phyloP scores from a whole-genome alignment of 257 asterid species.

The Lantana camara region DNA sequence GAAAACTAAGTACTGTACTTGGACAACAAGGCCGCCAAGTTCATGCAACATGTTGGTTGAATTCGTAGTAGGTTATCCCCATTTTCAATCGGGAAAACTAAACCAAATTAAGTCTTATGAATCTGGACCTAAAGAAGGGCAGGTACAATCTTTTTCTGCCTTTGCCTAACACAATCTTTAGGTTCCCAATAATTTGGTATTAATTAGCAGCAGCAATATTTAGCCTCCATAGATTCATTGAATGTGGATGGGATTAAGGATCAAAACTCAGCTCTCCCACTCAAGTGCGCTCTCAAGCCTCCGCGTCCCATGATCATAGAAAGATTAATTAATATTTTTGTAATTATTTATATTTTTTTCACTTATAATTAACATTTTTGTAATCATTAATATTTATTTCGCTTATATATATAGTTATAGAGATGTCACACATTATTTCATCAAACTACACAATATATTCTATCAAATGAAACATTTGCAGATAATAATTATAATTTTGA shows the following conservation, averaged over 20 bases:
- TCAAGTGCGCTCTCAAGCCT: constrained; percentile 9
- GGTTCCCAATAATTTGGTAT: too few relatives aligned
- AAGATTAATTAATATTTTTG: neutral
- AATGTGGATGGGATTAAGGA: constrained; percentile 16
- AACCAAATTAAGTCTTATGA: neutral
- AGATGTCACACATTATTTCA: too few relatives aligned
- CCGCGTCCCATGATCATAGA: constrained; percentile 13
- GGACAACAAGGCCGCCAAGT: neutral
- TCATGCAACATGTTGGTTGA: neutral
- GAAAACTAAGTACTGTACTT: neutral
- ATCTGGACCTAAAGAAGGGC: constrained; percentile 1
- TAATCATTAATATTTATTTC: too few relatives aligned
- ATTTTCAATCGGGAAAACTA: neutral
- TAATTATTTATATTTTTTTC: too few relatives aligned
- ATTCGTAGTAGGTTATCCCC: neutral
- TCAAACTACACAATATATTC: too few relatives aligned
- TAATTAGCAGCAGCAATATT: neutral
- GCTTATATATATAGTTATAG: too few relatives aligned
- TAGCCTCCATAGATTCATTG: neutral
- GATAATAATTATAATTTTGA: too few relatives aligned
- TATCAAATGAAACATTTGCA: too few relatives aligned
- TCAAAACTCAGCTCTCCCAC: constrained; percentile 3
- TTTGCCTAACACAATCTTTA: neutral
- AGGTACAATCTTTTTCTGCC: neutral
- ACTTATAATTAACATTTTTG: too few relatives aligned